A percentile compares a stretch with the other conserved stretches of the same genome.
Conservation (phyloP, 2,329 filamentous ascomycete genomes). For the Microcera coccophila region DNA sequence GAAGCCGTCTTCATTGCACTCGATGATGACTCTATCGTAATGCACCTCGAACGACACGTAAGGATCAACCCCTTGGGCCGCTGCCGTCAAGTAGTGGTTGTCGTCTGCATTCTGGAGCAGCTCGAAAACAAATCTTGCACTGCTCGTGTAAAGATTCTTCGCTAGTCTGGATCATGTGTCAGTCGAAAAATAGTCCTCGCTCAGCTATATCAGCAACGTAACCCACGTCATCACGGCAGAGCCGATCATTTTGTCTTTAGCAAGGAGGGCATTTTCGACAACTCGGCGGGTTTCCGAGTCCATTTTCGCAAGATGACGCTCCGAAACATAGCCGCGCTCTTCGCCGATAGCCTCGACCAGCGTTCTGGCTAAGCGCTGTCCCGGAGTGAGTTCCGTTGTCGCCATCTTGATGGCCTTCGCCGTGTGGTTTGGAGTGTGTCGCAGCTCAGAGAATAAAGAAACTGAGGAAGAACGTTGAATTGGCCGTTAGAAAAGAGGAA, state of each 20-base stretch:
- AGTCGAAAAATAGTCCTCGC: not conserved
- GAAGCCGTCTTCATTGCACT: conserved; percentile 51
- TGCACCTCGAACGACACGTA: conserved; percentile 35
- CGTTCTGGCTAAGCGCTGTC: conserved; percentile 8
- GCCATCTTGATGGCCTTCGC: not conserved
- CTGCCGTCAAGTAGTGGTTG: conserved; percentile 37
- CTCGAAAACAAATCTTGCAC: conserved; percentile 49
- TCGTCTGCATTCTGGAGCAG: conserved; percentile 54
- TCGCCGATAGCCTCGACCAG: conserved; percentile 20
- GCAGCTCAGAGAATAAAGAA: no score
- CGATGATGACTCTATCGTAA: conserved; percentile 37
- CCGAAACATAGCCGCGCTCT: conserved; percentile 19
- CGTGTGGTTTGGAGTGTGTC: not conserved
- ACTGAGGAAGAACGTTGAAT: no score
- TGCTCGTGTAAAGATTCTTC: conserved; percentile 40
- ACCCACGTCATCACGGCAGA: conserved; percentile 23
- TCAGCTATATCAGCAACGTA: not conserved
- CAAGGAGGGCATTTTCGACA: conserved; percentile 20
- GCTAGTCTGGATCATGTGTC: conserved; percentile 32
- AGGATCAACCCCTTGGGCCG: conserved; percentile 19
- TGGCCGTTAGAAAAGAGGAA: no score
- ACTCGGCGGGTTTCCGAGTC: conserved; percentile 15
- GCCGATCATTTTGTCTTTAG: conserved; percentile 22
- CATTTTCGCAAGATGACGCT: conserved; percentile 16
- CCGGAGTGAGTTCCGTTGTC: not conserved